Evolutionary conservation across 768 basidiomycete genomes (phyloP), one percentile per base, ranked within the genome.

Genomic region (Phanerochaete carnosa): DNA sequence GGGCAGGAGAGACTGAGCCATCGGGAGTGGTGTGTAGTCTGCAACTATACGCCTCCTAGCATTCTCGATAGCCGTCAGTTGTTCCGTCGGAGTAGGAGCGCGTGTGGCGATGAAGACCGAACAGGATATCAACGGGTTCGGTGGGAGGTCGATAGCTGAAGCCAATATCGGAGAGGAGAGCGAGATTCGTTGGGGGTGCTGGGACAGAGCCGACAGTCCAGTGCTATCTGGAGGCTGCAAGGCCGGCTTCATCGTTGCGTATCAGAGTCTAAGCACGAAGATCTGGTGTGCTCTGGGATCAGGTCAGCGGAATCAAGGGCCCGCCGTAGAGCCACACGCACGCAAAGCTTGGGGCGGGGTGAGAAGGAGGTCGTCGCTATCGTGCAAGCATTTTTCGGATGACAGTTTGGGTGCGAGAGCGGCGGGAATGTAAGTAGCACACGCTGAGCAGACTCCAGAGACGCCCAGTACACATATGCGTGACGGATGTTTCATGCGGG

Each of bases 1-100:
- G 45, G 83, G 74, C 25, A 90, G 70, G 28, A 86, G 68, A 11
- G 84, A 82, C 6, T 82, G 78, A 7, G 80, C 64, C 53, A 89
- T 70, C 2, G 77, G 29, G 23, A 72, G 65, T 13, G 74, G 67
- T 11, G 66, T 59, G 61, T 80, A 78, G 50, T 73, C 74, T 22
- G 73, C 67, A 9, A 85, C 54, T 2, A 89, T 65, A 5, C 71
- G 69, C 59, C 82, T 78, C 61, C 89, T 79, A 3, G 83, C 87
- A 16, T 73, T 63, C 66, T 91, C 88, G 60, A 90, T 70, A 49
- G 71, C 65, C 53, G 84, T 80, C 45, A 76, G 64, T 67, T 59
- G 68, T 45, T 62, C 73, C 23, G 47, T 61, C 39, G 51, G 23
- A 9, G 61, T 55, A 16, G 64, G 65, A 46, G 65, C 69, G 29